Evolutionary conservation across 2,329 filamentous ascomycete genomes (phyloP).

Genomic region (Claviceps pazoutovae): DNA sequence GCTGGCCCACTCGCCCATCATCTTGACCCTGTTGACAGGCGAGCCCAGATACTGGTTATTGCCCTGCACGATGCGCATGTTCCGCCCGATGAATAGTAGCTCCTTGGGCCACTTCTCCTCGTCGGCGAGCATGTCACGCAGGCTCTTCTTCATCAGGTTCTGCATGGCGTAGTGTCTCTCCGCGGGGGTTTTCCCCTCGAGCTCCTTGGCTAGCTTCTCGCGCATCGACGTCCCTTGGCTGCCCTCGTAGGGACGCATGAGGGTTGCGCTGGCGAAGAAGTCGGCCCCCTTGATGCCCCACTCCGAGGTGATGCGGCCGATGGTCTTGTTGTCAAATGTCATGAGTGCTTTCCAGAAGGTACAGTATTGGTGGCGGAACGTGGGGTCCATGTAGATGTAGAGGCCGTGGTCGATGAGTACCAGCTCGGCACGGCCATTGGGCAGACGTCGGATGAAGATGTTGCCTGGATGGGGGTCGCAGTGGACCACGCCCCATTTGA

Average conservation of each 20-base stretch:
- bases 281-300: constrained; percentile 89
- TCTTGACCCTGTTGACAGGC: constrained; percentile 85
- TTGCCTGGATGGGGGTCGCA: constrained; percentile 97
- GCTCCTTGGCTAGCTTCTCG: constrained; percentile 51
- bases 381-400: constrained; percentile 78
- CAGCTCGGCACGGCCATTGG: constrained; percentile 71
- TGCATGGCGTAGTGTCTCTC: constrained; percentile 87
- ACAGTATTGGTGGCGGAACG: constrained; percentile 76
- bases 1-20: constrained; percentile 83
- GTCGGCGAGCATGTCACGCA: constrained; percentile 60
- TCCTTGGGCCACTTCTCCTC: constrained; percentile 83
- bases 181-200: constrained; percentile 41
- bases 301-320: constrained; percentile 53
- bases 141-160: constrained; percentile 58
- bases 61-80: constrained; percentile 83
- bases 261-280: constrained; percentile 78
- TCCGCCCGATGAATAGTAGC: constrained; percentile 82
- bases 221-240: constrained; percentile 52
- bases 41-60: constrained; percentile 86
- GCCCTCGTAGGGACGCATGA: constrained; percentile 82
- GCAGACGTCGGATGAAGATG: constrained; percentile 81
- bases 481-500: constrained; percentile 89
- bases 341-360: constrained; percentile 88
- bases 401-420: constrained; percentile 95
- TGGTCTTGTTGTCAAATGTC: constrained; percentile 79